These are phyloP conservation scores for Fusarium vanettenii DNA, from an alignment of 2,329 filamentous ascomycete species.

Conservation along the genomic window DNA sequence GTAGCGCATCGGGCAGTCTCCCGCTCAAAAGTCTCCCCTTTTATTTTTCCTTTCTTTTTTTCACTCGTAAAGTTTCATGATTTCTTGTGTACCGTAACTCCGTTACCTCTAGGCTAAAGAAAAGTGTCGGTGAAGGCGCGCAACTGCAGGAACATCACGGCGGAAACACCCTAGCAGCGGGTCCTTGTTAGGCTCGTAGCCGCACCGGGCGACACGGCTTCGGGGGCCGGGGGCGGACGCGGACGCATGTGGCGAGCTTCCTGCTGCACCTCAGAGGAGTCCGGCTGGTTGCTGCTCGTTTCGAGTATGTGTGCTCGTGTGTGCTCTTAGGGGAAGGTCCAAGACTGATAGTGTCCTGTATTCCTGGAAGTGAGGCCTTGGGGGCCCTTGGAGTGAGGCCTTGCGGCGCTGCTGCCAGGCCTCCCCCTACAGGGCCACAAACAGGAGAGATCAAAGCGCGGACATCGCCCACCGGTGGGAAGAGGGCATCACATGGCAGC, in stretches of 20 bases:
- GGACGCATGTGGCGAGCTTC: conserved; percentile 32
- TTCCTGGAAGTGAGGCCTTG: not conserved
- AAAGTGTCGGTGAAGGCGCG: conserved; percentile 42
- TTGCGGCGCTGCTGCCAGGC: not conserved
- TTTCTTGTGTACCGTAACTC: not conserved
- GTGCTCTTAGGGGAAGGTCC: not conserved
- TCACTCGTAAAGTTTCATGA: conserved; percentile 8
- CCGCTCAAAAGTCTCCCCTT: conserved; percentile 7
- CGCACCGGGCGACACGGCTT: conserved; percentile 31
- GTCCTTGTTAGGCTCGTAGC: conserved; percentile 4
- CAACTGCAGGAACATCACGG: conserved; percentile 43
- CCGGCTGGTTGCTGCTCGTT: not conserved
- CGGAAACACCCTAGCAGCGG: conserved; percentile 35
- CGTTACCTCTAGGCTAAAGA: too few relatives aligned
- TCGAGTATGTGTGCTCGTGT: conserved; percentile 4
- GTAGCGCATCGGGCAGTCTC: not conserved
- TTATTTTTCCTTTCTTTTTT: not conserved
- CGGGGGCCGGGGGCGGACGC: conserved; percentile 36
- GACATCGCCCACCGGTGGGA: not conserved
- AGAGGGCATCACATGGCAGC: not conserved
- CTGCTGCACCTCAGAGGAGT: conserved; percentile 5
- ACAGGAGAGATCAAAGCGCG: not conserved
- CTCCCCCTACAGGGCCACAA: not conserved
- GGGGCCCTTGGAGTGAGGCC: not conserved
- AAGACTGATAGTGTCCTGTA: not conserved